Percentiles rank a stretch among this genome's conserved stretches.
phyloP scores from a whole-genome alignment of 192 early-diverging fungal genomes.

The Entomortierella lignicola region DNA sequence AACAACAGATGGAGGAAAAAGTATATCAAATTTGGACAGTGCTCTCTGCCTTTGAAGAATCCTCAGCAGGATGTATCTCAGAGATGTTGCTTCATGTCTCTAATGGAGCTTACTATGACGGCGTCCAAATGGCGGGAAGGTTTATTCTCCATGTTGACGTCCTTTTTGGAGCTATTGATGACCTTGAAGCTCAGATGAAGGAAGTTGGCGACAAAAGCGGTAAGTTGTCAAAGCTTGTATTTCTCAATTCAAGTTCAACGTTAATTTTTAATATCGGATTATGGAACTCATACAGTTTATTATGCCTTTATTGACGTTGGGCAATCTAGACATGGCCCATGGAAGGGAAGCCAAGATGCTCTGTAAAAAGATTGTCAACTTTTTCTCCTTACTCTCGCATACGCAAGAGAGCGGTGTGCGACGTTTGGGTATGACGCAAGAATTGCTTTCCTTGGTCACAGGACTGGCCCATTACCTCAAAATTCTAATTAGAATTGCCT shows the following conservation, averaged over 20 bases:
- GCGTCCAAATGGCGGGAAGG: constrained; percentile 82
- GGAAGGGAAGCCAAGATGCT: constrained; percentile 95
- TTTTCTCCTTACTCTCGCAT: constrained; percentile 90
- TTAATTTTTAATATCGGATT: no score
- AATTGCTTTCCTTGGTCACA: constrained; percentile 90
- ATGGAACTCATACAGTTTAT: neutral
- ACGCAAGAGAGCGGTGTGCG: constrained; percentile 69
- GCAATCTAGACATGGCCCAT: constrained; percentile 67
- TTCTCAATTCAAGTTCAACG: no score
- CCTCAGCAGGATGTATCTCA: constrained; percentile 93
- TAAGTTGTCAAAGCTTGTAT: no score
- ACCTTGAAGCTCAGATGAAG: constrained; percentile 79
- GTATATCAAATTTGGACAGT: constrained; percentile 91
- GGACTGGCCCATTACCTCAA: constrained; percentile 94
- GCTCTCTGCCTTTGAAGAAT: constrained; percentile 96
- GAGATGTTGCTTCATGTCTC: constrained; percentile 95
- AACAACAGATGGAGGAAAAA: constrained; percentile 86
- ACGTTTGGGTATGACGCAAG: constrained; percentile 78
- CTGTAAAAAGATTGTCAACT: constrained; percentile 94
- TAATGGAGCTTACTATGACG: constrained; percentile 83
- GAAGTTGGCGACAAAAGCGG: constrained; percentile 71
- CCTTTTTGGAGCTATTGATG: constrained; percentile 90
- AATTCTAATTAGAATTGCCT: constrained; percentile 86
- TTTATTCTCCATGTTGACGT: constrained; percentile 95
- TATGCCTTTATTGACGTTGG: neutral